Percentiles rank a stretch among this genome's conserved stretches.
Evolutionary conservation across 176 grass and related monocot species (phyloP).

Genomic region (Carex littledalei): DNA sequence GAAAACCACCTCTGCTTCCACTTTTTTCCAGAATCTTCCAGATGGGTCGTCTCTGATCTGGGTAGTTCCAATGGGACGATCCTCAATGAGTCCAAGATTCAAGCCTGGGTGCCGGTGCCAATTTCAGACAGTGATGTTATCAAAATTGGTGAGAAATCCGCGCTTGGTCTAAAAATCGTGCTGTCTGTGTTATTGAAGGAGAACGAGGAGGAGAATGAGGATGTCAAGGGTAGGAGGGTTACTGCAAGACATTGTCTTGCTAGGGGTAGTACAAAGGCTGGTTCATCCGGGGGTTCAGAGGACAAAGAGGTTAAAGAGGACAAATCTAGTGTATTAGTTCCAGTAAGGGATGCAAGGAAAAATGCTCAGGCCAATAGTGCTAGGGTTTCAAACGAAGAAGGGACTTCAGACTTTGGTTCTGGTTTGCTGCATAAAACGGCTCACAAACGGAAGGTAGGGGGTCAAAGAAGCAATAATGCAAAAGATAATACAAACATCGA

Average conservation of each 20-base stretch:
- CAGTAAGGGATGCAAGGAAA: constrained; percentile 16
- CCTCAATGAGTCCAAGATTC: constrained; percentile 43
- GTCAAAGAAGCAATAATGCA: not conserved
- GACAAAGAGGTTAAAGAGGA: constrained; percentile 10
- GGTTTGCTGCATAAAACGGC: not conserved
- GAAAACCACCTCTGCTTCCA: constrained; percentile 62
- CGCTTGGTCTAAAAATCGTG: constrained; percentile 42
- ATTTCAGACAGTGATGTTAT: constrained; percentile 58
- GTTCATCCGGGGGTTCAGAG: not conserved
- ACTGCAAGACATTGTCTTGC: not conserved
- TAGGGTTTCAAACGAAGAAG: constrained; percentile 21
- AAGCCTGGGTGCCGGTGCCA: constrained; percentile 30
- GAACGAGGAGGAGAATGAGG: constrained; percentile 2
- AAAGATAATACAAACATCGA: not conserved
- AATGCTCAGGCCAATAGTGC: not conserved
- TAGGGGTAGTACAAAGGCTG: not conserved
- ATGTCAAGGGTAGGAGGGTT: constrained; percentile 8
- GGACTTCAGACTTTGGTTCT: not conserved
- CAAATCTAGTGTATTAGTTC: not conserved
- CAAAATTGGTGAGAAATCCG: constrained; percentile 54
- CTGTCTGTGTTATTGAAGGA: not conserved
- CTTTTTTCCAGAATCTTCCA: constrained; percentile 37
- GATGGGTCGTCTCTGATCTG: constrained; percentile 63
- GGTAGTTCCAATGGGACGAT: constrained; percentile 78
- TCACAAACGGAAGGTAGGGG: not conserved